phyloP scores from a whole-genome alignment of 2,329 filamentous ascomycete genomes.

The Pezizomycotina sp. region DNA sequence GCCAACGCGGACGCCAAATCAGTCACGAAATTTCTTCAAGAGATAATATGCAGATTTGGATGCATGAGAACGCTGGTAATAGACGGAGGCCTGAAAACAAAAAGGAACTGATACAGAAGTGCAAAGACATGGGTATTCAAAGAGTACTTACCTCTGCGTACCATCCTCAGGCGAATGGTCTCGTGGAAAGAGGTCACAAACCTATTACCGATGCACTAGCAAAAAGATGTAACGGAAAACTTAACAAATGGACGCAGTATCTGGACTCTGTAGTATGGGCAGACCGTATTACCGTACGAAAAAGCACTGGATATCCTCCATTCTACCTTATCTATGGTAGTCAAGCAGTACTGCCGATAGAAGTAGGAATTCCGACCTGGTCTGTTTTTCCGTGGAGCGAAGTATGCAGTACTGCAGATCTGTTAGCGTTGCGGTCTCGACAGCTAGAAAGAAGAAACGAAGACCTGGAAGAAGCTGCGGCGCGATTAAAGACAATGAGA shows the following conservation, averaged over 20 bases:
- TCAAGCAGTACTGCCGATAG: slow-evolving; percentile 1
- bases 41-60: background rate
- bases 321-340: slow-evolving; percentile 1
- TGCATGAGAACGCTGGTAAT: slow-evolving; percentile 1
- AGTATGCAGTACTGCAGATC: background rate
- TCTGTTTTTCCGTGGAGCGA: background rate
- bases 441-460: slow-evolving; percentile 1
- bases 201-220: slow-evolving; percentile 1
- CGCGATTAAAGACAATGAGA: background rate
- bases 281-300: slow-evolving; percentile 1
- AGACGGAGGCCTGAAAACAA: slow-evolving; percentile 1
- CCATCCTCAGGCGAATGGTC: background rate
- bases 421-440: slow-evolving; percentile 1
- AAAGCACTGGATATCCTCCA: background rate
- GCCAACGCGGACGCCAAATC: background rate
- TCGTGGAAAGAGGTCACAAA: slow-evolving; percentile 1
- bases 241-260: background rate
- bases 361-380: slow-evolving; percentile 1
- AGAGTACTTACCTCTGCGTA: background rate
- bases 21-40: slow-evolving; percentile 4
- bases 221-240: slow-evolving; percentile 1
- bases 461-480: slow-evolving; percentile 2
- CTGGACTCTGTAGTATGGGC: slow-evolving; percentile 1
- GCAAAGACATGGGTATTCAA: background rate
- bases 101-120: background rate